phyloP scores from a whole-genome alignment of 192 early-diverging fungal genomes.

The Dissophora globulifera region DNA sequence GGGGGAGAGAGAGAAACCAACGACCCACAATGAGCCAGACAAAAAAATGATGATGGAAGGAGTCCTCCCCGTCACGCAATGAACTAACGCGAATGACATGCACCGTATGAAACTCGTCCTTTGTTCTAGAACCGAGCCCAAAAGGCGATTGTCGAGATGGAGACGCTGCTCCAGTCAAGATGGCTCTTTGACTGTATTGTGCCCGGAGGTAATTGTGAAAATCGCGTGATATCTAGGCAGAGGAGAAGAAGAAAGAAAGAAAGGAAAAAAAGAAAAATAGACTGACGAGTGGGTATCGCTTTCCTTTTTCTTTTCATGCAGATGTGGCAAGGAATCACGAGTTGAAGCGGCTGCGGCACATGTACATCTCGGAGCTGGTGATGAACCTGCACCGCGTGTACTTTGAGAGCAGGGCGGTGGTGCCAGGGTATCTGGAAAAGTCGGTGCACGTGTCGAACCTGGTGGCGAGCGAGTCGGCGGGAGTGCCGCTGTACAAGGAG shows the following conservation, averaged over 20 bases:
- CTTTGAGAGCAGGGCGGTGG: constrained; percentile 67
- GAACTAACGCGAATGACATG: no score
- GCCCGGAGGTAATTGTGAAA: constrained; percentile 16
- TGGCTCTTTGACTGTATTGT: constrained; percentile 42
- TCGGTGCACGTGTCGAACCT: constrained; percentile 64
- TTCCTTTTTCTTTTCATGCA: constrained; percentile 5
- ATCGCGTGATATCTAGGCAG: neutral
- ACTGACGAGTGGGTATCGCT: neutral
- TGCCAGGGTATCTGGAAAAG: constrained; percentile 55
- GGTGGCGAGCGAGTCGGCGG: constrained; percentile 60
- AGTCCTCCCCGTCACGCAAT: no score
- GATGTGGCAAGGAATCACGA: constrained; percentile 50
- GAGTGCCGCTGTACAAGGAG: constrained; percentile 62
- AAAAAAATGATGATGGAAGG: no score
- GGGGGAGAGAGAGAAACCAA: neutral
- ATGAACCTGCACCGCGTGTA: constrained; percentile 76
- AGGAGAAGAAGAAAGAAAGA: no score
- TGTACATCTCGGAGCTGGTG: constrained; percentile 73
- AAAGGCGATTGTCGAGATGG: constrained; percentile 28
- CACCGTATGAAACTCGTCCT: no score
- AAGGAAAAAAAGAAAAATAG: no score
- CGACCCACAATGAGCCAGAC: no score
- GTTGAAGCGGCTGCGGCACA: constrained; percentile 58
- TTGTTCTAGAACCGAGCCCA: constrained; percentile 18
- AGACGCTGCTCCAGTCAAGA: constrained; percentile 22